Evolutionary conservation across 2,329 filamentous ascomycete genomes (phyloP).

Genomic region (Leptographium flavum): DNA sequence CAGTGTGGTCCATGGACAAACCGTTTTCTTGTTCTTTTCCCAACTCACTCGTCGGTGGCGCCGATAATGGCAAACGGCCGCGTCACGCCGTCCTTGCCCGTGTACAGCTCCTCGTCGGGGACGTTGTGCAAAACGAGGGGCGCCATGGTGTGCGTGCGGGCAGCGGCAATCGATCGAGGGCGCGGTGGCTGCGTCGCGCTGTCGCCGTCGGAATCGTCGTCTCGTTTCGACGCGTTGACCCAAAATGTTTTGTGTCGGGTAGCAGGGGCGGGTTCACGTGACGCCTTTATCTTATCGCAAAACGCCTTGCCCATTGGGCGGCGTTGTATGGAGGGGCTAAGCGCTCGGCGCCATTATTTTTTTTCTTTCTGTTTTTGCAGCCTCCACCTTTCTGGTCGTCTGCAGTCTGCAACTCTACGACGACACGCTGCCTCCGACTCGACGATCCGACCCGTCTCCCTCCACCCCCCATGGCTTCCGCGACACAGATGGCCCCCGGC

Average conservation of each 20-base stretch:
- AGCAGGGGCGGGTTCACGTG: too few relatives aligned
- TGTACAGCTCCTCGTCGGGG: conserved; percentile 52
- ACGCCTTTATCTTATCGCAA: too few relatives aligned
- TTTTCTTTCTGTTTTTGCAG: background rate
- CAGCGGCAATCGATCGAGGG: too few relatives aligned
- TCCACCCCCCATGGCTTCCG: conserved; percentile 5
- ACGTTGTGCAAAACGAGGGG: conserved; percentile 56
- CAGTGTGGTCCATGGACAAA: too few relatives aligned
- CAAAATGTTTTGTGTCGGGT: too few relatives aligned
- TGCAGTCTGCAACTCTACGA: too few relatives aligned
- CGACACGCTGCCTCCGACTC: too few relatives aligned
- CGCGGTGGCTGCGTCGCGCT: too few relatives aligned
- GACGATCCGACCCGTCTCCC: background rate
- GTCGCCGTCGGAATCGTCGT: too few relatives aligned
- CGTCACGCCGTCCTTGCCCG: conserved; percentile 50
- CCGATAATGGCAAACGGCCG: conserved; percentile 50
- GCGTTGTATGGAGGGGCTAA: too few relatives aligned
- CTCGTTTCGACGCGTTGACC: too few relatives aligned
- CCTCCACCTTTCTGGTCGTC: background rate
- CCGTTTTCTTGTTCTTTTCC: background rate
- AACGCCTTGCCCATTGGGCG: too few relatives aligned
- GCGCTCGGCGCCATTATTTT: background rate
- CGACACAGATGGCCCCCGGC: conserved; percentile 1
- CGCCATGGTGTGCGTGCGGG: conserved; percentile 31
- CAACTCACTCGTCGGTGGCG: conserved; percentile 9